A percentile compares a stretch with the other conserved stretches of the same genome.
Conservation (phyloP, 352 stramenopile genomes). For the Phytophthora sp. region DNA sequence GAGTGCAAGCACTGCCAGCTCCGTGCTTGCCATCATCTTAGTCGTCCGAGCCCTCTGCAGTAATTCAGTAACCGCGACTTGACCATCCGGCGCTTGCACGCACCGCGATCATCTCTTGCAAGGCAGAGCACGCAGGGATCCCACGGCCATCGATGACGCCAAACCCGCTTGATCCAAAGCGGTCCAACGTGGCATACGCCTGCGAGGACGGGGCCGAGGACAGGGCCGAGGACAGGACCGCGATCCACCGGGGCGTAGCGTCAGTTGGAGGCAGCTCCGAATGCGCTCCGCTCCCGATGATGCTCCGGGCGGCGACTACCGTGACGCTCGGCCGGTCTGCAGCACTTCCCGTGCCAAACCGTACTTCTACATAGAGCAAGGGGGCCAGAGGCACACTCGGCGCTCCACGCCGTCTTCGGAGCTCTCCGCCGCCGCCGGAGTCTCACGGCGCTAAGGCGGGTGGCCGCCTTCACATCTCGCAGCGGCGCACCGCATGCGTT, state of each 20-base stretch:
- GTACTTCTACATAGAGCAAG: slow-evolving; percentile 40
- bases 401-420: too few relatives aligned
- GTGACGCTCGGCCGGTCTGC: slow-evolving; percentile 21
- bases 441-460: too few relatives aligned
- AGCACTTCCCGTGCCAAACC: slow-evolving; percentile 21
- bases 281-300: neutral
- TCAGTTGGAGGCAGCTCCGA: neutral
- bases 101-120: slow-evolving; percentile 22
- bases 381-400: slow-evolving; percentile 4
- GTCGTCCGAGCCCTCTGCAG: slow-evolving; percentile 7
- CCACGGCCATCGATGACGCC: slow-evolving; percentile 12
- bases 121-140: neutral
- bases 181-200: slow-evolving; percentile 3
- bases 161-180: slow-evolving; percentile 25
- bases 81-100: slow-evolving; percentile 15
- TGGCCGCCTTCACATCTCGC: slow-evolving; percentile 9
- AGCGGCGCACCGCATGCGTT: slow-evolving; percentile 5
- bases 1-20: too few relatives aligned
- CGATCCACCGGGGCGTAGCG: slow-evolving; percentile 10
- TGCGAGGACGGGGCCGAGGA: neutral
- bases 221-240: neutral
- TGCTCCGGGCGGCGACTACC: slow-evolving; percentile 17
- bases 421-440: neutral
- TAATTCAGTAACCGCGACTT: too few relatives aligned
- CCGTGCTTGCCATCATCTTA: slow-evolving; percentile 20